Evolutionary conservation across 106 monocot genomes (phyloP).

Genomic region (Amphibolis antarctica): DNA sequence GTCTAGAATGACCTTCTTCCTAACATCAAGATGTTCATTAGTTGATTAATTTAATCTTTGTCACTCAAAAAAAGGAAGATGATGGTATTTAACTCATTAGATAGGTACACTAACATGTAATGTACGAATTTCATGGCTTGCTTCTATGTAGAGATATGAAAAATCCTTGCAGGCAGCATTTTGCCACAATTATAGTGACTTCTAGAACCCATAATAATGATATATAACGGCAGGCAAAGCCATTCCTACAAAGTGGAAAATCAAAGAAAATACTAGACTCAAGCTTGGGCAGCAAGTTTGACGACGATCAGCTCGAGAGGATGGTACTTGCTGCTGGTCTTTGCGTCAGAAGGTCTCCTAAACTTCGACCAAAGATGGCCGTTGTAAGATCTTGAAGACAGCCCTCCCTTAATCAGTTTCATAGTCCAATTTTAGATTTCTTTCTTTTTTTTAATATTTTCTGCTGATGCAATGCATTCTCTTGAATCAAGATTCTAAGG

Average conservation of each 20-base stretch:
- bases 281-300: slow-evolving; percentile 7
- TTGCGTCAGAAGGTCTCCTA: slow-evolving; percentile 20
- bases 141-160: too few relatives aligned
- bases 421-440: neutral
- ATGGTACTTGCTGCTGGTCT: slow-evolving; percentile 19
- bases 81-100: too few relatives aligned
- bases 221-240: slow-evolving; percentile 14
- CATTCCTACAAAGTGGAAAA: slow-evolving; percentile 10
- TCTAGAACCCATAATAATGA: too few relatives aligned
- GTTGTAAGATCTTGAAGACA: neutral
- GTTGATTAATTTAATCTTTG: too few relatives aligned
- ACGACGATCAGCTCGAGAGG: slow-evolving; percentile 9
- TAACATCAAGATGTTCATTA: too few relatives aligned
- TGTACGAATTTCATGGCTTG: too few relatives aligned
- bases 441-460: neutral
- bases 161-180: too few relatives aligned
- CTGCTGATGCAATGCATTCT: neutral
- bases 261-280: slow-evolving; percentile 8
- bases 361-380: slow-evolving; percentile 12
- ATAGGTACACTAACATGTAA: too few relatives aligned
- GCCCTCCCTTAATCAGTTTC: neutral
- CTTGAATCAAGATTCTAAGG: slow-evolving; percentile 12
- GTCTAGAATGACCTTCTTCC: neutral
- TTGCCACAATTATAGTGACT: too few relatives aligned
- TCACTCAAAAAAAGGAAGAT: too few relatives aligned